A percentile compares a stretch with the other conserved stretches of the same genome.
Evolutionary conservation across 805 yeast genomes (phyloP).

Genomic region (Pichia rugopelliculosa): DNA sequence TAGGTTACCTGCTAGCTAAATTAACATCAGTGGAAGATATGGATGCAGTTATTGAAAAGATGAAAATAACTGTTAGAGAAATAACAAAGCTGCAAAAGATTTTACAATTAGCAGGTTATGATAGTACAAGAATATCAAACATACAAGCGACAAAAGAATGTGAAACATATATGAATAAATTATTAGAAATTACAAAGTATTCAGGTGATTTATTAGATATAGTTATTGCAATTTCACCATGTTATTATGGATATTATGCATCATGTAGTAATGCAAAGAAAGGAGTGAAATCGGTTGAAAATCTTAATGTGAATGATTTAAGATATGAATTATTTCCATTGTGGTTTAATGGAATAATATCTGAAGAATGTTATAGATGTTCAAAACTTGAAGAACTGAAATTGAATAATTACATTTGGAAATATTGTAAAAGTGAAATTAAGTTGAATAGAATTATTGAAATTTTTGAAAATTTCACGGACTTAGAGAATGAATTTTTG

Average conservation of each 20-base stretch:
- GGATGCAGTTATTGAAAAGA: slow-evolving; percentile 41
- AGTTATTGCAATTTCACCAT: slow-evolving; percentile 8
- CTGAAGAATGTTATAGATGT: background rate
- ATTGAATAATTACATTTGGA: slow-evolving; percentile 1
- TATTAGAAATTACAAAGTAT: slow-evolving; percentile 41
- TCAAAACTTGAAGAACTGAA: background rate
- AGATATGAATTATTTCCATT: background rate
- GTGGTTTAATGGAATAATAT: slow-evolving; percentile 5
- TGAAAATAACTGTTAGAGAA: slow-evolving; percentile 48
- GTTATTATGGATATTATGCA: slow-evolving; percentile 9
- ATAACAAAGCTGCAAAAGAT: slow-evolving; percentile 47
- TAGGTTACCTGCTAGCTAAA: slow-evolving; percentile 53
- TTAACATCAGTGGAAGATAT: slow-evolving; percentile 50
- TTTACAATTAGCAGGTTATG: slow-evolving; percentile 31
- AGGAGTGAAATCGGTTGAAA: background rate
- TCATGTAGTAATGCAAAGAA: background rate
- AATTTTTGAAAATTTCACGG: slow-evolving; percentile 8
- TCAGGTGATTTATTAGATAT: slow-evolving; percentile 5
- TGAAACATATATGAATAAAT: slow-evolving; percentile 51
- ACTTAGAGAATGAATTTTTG: slow-evolving; percentile 8
- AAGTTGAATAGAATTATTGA: slow-evolving; percentile 4
- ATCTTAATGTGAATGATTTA: background rate
- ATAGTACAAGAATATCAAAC: slow-evolving; percentile 37
- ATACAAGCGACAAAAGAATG: slow-evolving; percentile 51
- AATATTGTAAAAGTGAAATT: background rate